Percentiles rank a stretch among this genome's conserved stretches.
These are phyloP conservation scores for Magnolia sinica DNA, from an alignment of 164 flowering plant species.

Conservation along the genomic window DNA sequence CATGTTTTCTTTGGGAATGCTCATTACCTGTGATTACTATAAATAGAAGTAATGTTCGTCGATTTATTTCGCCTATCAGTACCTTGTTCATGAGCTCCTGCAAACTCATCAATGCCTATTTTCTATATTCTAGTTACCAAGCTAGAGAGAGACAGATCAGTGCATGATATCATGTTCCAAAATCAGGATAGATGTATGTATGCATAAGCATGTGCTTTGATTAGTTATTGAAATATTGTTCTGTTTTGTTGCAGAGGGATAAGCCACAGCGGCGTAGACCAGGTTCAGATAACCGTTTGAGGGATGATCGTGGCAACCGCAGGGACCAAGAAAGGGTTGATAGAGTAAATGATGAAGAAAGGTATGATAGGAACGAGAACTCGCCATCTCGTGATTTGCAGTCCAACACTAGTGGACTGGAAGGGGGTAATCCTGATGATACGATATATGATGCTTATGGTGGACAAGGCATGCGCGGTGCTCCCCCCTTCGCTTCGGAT, in stretches of 20 bases:
- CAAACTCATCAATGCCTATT: not conserved
- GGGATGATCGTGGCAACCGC: conserved; percentile 69
- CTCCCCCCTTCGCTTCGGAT: conserved; percentile 74
- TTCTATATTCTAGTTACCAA: not conserved
- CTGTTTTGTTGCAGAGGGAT: conserved; percentile 52
- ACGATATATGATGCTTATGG: conserved; percentile 69
- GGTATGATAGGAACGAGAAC: conserved; percentile 70
- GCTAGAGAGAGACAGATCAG: not conserved
- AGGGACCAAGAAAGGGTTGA: conserved; percentile 50
- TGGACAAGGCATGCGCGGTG: conserved; percentile 70
- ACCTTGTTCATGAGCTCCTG: not conserved
- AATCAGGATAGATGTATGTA: not conserved
- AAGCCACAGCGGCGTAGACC: conserved; percentile 60
- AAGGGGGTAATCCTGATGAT: conserved; percentile 66
- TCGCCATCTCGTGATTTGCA: conserved; percentile 57
- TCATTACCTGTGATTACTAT: too few relatives aligned
- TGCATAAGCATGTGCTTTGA: conserved; percentile 1
- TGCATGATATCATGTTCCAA: not conserved
- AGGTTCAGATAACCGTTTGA: conserved; percentile 53
- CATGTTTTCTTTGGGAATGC: too few relatives aligned
- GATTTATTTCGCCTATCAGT: too few relatives aligned
- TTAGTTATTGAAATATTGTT: not conserved
- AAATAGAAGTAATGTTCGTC: too few relatives aligned
- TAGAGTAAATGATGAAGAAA: conserved; percentile 55
- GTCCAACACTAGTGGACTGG: conserved; percentile 48